Percentiles rank a stretch among this genome's conserved stretches.
These are phyloP conservation scores for Candida sp. DNA, from an alignment of 1,139 yeast genomes.

Conservation along the genomic window DNA sequence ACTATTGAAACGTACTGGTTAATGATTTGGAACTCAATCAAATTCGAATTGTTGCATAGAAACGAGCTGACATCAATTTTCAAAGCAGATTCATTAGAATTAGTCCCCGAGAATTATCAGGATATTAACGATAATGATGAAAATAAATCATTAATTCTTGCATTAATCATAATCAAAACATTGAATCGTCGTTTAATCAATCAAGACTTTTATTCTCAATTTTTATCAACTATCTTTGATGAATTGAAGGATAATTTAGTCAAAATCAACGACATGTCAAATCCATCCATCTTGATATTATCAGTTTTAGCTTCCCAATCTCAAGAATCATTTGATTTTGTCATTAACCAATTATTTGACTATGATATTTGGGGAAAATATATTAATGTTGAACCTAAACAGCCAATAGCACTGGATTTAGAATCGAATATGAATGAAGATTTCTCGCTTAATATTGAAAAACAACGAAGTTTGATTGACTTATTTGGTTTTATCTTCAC, in stretches of 20 bases:
- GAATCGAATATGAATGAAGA: conserved; percentile 21
- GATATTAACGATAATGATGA: conserved; percentile 36
- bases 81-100: conserved; percentile 18
- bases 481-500: conserved; percentile 53
- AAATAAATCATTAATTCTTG: conserved; percentile 37
- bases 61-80: conserved; percentile 46
- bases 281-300: conserved; percentile 59
- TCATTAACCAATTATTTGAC: conserved; percentile 35
- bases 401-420: conserved; percentile 3
- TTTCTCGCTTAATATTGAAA: conserved; percentile 41
- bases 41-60: conserved; percentile 75
- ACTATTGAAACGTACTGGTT: conserved; percentile 60
- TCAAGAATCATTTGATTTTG: conserved; percentile 38
- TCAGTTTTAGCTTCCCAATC: conserved; percentile 48
- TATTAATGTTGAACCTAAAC: conserved; percentile 16
- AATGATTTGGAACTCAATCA: conserved; percentile 82
- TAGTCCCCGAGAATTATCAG: conserved; percentile 29
- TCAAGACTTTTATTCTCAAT: conserved; percentile 18
- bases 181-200: conserved; percentile 32
- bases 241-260: conserved; percentile 59
- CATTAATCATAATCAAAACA: conserved; percentile 46
- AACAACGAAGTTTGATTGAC: conserved; percentile 59
- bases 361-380: conserved; percentile 37
- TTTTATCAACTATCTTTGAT: conserved; percentile 38
- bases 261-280: conserved; percentile 50